Evolutionary conservation across 2,329 filamentous ascomycete species (phyloP), one percentile per base, ranked within the genome.

Genomic region (Sclerotiophoma versabilis): DNA sequence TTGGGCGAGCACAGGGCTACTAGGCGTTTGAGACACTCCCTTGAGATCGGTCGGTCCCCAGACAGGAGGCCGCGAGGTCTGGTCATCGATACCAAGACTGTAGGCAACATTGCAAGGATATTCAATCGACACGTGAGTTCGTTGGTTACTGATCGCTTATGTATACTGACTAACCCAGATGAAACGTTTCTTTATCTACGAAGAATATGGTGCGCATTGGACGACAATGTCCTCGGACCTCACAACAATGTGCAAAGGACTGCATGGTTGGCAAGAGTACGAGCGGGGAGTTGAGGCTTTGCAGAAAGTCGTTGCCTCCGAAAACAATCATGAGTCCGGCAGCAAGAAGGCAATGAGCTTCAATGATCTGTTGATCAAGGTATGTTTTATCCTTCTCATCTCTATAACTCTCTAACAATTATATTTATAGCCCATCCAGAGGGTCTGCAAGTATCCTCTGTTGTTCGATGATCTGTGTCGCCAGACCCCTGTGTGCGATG

Each of bases 131-230:
- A 84, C 69, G 83, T 84, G 68, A 57, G 71, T 61, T 8, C 1
- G 8, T 6, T 30, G n/a, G 8, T 33, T 20, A 15, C 20, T 48
- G 59, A 39, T 36, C 64, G 11, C 65, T 23, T 60, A 74, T 7
- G 76, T 44, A 78, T 63, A 58, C 58, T 64, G 17, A 62, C 9
- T 14, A 17, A 46, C 12, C 59, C 33, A 96, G 91, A 88, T 96
- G 77, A 84, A 85, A 55, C 86, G 87, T 0, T 95, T 98, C 76
- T 89, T 90, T 69, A 81, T 89, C 43, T 99, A 99, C 71, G 90
- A 96, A 76, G 91, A 96, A 65, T 99, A 96, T 72, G 90, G 91
- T 29, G 89, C 90, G 45, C 93, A 93, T 70, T 96, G 95, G 74
- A 91, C 96, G 63, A 82, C 92, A 62, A 90, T 97, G 80, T 86